Evolutionary conservation across 495 filamentous ascomycete species (phyloP), one percentile per base, ranked within the genome.

Genomic region (Neurospora discreta): DNA sequence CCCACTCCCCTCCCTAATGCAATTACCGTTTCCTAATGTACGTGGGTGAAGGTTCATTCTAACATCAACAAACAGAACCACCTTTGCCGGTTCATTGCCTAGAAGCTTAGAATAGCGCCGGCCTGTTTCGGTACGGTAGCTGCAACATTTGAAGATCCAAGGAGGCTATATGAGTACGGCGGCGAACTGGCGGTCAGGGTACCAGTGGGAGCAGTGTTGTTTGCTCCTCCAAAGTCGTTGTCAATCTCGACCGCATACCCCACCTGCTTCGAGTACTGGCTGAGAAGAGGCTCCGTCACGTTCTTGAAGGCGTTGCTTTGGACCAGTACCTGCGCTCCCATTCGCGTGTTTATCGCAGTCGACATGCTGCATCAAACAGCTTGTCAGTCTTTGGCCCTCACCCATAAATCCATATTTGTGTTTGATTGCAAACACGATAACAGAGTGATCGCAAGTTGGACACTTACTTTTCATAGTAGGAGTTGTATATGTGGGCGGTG

Each of bases 281-380:
- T 84, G 77, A 87, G 87, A 38, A 91, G 81, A 30, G 81, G 77
- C 23, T 78, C 77, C n/a, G 78, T 78, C 39, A 80, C 79, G 69
- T 81, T 81, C 40, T 79, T 79, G 76, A 90, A 92, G 33, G 81
- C 82, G 76, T 85, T 90, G 71, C 84, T 87, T 82, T 91, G 83
- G 46, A 90, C 86, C 16, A 90, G 80, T 3, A 90, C 74, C 80
- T 91, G 88, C 16, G 90, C 90, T 39, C 88, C 89, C 69, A 88
- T 78, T 46, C 90, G 87, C 20, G 88, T 87, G 82, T 92, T 90
- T 81, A 92, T 87, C 23, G 86, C 89, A 68, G 87, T 86, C 74
- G 73, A 77, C 60, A 88, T 82, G 69, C 81, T 78, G 52, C 81
- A 74, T 79, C n/a, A 69, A 43, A 18, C 20, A 13, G 52, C 5